Conservation (phyloP, 192 early-diverging fungal genomes). For the Podila horticola region DNA sequence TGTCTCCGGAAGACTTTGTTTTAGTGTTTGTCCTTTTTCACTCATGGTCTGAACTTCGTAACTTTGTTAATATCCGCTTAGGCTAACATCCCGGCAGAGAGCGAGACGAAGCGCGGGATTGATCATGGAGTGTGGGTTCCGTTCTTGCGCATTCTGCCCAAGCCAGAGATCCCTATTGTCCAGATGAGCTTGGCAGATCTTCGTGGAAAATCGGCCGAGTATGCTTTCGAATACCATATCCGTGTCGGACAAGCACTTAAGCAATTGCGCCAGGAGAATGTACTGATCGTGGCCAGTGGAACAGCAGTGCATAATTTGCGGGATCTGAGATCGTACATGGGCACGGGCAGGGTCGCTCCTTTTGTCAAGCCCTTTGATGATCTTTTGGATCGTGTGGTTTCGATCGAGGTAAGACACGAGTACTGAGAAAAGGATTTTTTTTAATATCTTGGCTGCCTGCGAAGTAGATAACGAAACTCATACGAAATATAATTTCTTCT, state of each 20-base stretch:
- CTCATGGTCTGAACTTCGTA: too few species aligned
- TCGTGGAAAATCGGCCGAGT: constrained; percentile 43
- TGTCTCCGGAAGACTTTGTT: background rate
- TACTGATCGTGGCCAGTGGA: constrained; percentile 74
- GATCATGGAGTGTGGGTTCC: constrained; percentile 82
- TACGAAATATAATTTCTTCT: background rate
- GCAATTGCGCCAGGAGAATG: constrained; percentile 60
- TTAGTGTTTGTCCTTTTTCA: background rate
- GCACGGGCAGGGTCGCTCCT: constrained; percentile 44
- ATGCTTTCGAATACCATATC: constrained; percentile 64
- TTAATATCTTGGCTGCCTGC: too few species aligned
- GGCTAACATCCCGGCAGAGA: constrained; percentile 55
- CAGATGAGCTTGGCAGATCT: constrained; percentile 68
- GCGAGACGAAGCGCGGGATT: constrained; percentile 64
- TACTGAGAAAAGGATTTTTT: too few species aligned
- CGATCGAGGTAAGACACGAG: constrained; percentile 19
- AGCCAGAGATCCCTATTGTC: constrained; percentile 67
- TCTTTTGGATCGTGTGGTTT: constrained; percentile 58
- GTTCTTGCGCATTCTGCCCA: constrained; percentile 67
- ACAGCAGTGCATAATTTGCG: constrained; percentile 74
- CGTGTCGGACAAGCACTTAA: constrained; percentile 62
- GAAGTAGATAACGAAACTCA: background rate
- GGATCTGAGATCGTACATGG: constrained; percentile 52
- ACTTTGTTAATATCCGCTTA: constrained; percentile 9
- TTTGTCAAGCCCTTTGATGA: constrained; percentile 70